Base-by-base conservation (phyloP, 2,329 filamentous ascomycete genomes). In the Leptoxyphium fumago region DNA sequence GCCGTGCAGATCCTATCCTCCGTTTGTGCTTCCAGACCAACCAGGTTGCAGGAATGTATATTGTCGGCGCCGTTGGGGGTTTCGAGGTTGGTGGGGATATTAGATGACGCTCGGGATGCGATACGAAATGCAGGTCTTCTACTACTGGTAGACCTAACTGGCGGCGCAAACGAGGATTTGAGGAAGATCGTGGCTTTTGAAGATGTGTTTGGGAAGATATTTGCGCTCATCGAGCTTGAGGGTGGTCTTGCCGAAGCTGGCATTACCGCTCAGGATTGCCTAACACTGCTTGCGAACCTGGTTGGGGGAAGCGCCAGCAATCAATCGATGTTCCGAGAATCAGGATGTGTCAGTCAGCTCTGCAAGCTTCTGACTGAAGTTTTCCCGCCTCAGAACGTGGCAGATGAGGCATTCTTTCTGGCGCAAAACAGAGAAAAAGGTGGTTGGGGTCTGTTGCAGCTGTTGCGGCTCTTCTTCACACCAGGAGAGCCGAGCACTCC, bases 151-250 rank as follows among this genome's bases (percentile, higher is more conserved):
- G 84, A 87, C 45, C 72, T 98, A 28, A 95, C 91, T 0, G 57
- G 55, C 40, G 84, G 86, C 28, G 80, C 80, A 0, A 94, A 89
- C 8, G 68, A 80, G 38, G 88, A 96, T 55, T 75, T 98, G 43
- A 88, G 96, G 60, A 96, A 96, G 62, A 73, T 96, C 2, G 88
- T 96, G 18, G 91, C 87, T 0, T 96, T 95, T 52, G 87, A 95
- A 56, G 89, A 86, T 69, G 85, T 88, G 0, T 96, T 95, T 55
- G 86, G 91, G 48, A 79, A 82, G 38, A 69, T 93, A 21, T 95
- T 96, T 60, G 72, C 72, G 39, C 80, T 96, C 43, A 84, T 98
- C 43, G 75, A 81, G 51, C 69, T 73, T 1, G 91, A 98, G 55
- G 91, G 91, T 0, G 82, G 81, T 2, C 67, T 98, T 39, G 73